Conservation (phyloP, 2,329 filamentous ascomycete species). For the Incumbomyces lentus region DNA sequence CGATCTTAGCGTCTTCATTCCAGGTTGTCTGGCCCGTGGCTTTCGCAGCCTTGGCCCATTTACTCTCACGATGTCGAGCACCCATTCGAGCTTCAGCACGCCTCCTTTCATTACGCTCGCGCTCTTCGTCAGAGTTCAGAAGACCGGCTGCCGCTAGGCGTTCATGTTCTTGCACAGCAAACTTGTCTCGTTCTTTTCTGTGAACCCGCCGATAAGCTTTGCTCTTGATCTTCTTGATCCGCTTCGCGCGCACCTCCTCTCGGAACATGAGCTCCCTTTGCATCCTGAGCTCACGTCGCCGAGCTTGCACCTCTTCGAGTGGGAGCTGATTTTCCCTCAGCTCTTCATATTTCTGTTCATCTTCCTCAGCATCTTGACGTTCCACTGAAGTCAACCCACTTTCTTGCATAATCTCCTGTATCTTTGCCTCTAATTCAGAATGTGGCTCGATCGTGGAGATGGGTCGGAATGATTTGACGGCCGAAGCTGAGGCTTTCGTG, state of each 20-base stretch:
- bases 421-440: slow-evolving; percentile 75
- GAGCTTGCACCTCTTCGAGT: slow-evolving; percentile 60
- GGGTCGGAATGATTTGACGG: slow-evolving; percentile 55
- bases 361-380: slow-evolving; percentile 50
- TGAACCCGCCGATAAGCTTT: slow-evolving; percentile 90
- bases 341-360: slow-evolving; percentile 59
- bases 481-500: slow-evolving; percentile 48
- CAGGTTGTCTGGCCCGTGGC: slow-evolving; percentile 69
- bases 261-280: slow-evolving; percentile 77
- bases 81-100: slow-evolving; percentile 79
- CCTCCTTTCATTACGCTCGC: slow-evolving; percentile 58
- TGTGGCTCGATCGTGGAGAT: slow-evolving; percentile 49
- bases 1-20: slow-evolving; percentile 76
- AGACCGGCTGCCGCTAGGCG: slow-evolving; percentile 48
- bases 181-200: slow-evolving; percentile 60
- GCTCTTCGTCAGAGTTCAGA: slow-evolving; percentile 53
- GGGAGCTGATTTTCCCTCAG: slow-evolving; percentile 62
- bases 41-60: slow-evolving; percentile 80
- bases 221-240: slow-evolving; percentile 98
- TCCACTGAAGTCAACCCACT: slow-evolving; percentile 60
- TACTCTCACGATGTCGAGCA: slow-evolving; percentile 74
- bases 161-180: slow-evolving; percentile 36
- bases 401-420: slow-evolving; percentile 80
- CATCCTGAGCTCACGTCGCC: slow-evolving; percentile 63
- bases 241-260: slow-evolving; percentile 77